Conservation (phyloP, 1,284 basidiomycete species). For the Ustilago sp. region DNA sequence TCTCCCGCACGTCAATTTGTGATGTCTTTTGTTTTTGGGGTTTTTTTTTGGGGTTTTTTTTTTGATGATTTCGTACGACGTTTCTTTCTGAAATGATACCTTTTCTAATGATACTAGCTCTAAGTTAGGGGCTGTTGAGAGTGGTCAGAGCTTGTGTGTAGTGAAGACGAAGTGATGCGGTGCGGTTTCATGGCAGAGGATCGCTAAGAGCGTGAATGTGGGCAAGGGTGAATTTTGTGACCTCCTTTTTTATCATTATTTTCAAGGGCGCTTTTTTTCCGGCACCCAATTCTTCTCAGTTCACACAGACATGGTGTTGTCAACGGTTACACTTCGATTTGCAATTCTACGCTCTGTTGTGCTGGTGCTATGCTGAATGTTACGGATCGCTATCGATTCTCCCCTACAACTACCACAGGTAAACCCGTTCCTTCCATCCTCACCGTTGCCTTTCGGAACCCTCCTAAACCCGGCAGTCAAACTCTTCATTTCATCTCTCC, state of each 20-base stretch:
- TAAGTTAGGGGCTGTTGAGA: too few relatives aligned
- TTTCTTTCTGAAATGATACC: conserved; percentile 6
- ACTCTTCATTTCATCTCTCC: conserved; percentile 19
- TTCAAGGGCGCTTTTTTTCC: not conserved
- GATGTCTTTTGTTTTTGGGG: too few relatives aligned
- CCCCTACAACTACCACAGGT: conserved; percentile 9
- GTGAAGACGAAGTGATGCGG: too few relatives aligned
- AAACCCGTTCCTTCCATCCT: conserved; percentile 1
- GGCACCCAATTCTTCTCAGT: not conserved
- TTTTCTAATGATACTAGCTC: not conserved
- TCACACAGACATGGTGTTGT: too few relatives aligned
- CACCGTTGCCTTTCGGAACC: conserved; percentile 16
- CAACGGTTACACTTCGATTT: too few relatives aligned
- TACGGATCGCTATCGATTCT: conserved; percentile 19
- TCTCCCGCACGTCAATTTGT: not conserved
- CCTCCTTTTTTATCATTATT: not conserved
- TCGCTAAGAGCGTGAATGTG: not conserved
- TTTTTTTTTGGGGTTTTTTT: too few relatives aligned
- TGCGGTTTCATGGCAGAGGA: too few relatives aligned
- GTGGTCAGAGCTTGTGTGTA: too few relatives aligned
- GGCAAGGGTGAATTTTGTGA: not conserved
- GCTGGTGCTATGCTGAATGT: not conserved
- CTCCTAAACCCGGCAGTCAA: conserved; percentile 22
- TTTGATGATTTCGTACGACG: not conserved
- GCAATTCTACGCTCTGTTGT: not conserved